phyloP scores from a whole-genome alignment of 805 yeast genomes.

The Candida ipomoeae region DNA sequence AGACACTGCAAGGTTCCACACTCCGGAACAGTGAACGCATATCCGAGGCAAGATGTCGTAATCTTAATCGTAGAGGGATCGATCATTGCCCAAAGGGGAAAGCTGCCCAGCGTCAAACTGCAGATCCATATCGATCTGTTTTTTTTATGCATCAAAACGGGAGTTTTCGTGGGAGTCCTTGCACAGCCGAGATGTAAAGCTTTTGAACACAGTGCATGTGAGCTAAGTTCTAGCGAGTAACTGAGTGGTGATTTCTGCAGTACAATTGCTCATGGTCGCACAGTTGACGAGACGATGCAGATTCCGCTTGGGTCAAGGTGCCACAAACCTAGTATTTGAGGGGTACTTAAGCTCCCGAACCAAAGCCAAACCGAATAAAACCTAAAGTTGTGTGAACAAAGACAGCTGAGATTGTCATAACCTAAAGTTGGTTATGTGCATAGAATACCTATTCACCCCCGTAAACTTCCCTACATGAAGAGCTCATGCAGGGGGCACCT shows the following conservation, averaged over 20 bases:
- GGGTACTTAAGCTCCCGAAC: background rate
- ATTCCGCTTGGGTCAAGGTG: background rate
- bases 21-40: background rate
- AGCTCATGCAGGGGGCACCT: conserved; percentile 1
- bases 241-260: background rate
- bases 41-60: background rate
- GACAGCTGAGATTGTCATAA: no score
- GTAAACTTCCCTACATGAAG: background rate
- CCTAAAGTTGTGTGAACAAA: no score
- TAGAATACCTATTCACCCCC: background rate
- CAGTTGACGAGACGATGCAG: background rate
- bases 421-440: background rate
- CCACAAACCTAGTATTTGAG: background rate
- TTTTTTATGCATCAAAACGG: background rate
- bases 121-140: background rate
- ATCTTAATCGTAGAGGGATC: background rate
- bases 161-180: background rate
- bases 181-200: background rate
- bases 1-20: background rate
- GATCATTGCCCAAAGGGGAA: background rate
- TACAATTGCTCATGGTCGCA: background rate
- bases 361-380: background rate
- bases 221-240: background rate
- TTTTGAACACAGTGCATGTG: background rate
- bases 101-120: background rate